These are phyloP conservation scores for Crotalaria pallida DNA, from an alignment of 306 rosid genomes.

Conservation along the genomic window DNA sequence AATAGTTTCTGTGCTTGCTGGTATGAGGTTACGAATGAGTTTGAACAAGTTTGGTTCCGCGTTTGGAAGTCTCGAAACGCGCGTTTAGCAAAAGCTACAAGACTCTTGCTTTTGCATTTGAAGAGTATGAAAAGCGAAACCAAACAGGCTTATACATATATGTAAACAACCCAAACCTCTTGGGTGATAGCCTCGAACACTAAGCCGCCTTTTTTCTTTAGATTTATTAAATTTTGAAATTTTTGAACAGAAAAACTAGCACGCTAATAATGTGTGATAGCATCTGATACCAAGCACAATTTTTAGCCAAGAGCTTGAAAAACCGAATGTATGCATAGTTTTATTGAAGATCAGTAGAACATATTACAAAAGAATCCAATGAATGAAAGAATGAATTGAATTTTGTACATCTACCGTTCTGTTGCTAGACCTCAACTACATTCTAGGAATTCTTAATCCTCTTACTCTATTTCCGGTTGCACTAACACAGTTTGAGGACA, in stretches of 20 bases:
- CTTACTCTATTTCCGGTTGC: not conserved
- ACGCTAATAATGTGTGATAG: not conserved
- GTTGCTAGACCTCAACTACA: conserved; percentile 33
- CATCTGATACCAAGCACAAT: not conserved
- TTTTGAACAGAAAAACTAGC: not conserved
- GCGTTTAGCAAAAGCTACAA: no score
- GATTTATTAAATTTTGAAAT: not conserved
- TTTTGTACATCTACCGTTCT: conserved; percentile 33
- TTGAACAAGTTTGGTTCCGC: no score
- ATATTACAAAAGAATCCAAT: conserved; percentile 34
- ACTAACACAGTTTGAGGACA: not conserved
- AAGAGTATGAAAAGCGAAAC: no score
- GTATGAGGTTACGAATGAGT: no score
- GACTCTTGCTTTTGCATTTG: no score
- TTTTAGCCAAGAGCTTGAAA: not conserved
- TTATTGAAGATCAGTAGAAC: conserved; percentile 12
- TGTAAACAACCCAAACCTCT: no score
- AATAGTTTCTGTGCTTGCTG: no score
- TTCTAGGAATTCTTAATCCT: not conserved
- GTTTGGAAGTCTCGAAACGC: no score
- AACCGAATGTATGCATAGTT: conserved; percentile 8
- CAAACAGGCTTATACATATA: no score
- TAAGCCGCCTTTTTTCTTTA: no score
- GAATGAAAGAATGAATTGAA: conserved; percentile 49
- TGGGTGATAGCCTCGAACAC: no score